These are phyloP conservation scores for Phascolomyces articulosus DNA, from an alignment of 371 early-diverging fungal genomes.

Conservation along the genomic window DNA sequence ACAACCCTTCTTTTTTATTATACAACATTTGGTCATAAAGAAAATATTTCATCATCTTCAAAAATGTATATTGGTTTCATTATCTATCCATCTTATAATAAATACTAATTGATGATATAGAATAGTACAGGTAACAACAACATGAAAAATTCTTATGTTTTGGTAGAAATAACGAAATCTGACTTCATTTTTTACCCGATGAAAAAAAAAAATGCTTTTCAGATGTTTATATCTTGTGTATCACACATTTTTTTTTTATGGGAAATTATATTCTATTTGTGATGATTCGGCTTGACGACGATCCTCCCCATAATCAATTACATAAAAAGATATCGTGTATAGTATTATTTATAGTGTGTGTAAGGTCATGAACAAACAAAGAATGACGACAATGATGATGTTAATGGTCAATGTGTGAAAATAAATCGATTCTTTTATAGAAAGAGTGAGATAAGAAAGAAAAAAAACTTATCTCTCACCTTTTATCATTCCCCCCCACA, in stretches of 20 bases:
- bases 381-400: slow-evolving; percentile 3
- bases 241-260: not conserved
- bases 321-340: not conserved
- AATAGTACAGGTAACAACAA: no score
- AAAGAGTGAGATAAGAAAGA: not conserved
- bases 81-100: no score
- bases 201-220: no score
- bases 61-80: no score
- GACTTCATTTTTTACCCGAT: not conserved
- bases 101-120: no score
- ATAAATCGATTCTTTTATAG: no score
- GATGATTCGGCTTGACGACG: no score
- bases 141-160: no score
- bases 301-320: no score
- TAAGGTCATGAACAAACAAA: slow-evolving; percentile 1
- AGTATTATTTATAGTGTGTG: not conserved
- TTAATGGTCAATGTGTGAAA: not conserved
- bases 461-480: not conserved
- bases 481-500: not conserved
- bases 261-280: no score
- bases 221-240: no score
- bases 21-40: not conserved
- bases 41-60: no score
- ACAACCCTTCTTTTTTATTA: not conserved
- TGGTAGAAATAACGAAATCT: not conserved